Base-by-base conservation (phyloP, 306 rosid species). In the Cucurbita argyrosperma region DNA sequence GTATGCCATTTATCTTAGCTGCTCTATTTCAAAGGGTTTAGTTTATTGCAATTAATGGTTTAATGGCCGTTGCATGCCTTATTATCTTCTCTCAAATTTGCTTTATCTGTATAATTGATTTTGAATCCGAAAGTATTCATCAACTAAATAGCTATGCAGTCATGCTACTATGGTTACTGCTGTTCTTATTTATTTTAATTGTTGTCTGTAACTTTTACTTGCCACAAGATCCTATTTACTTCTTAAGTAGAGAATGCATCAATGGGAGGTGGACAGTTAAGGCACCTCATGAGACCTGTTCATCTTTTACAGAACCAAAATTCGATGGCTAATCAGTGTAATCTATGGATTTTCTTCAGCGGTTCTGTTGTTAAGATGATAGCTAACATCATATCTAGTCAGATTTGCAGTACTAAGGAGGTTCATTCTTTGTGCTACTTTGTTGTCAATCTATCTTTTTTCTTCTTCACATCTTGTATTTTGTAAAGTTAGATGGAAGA, bases 1-100 rank as follows among this genome's bases (percentile, higher is more conserved):
- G 98, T 93, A 82, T 61, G 55, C 10, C 72, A 40, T 51, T 51
- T 39, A 39, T 64, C 45, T 42, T 47, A 26, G 5, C 54, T 42
- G 63, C 40, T 42, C 53, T 19, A 14, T 57, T 74, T 57, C 18
- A 43, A 59, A 13, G 21, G 74, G 10, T 70, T 23, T 30, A 50
- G 10, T 15, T 49, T 3, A 15, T 15, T 30, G 58, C 21, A 49
- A 70, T 30, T 16, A 7, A 15, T 70, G 42, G 74, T 70, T 70
- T 70, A 6, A 1, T 70, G 59, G 43, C 30, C 15, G 35, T 15
- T 50, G 45, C 59, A 69, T 49, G 45, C 30, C 19, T 8, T 16
- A 15, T 50, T 14, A 47, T 70, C 3, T 30, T 23, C 38, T 69
- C 23, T 15, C 74, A 50, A 8, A 15, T 69, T 26, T 13, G 23